Evolutionary conservation across 164 flowering plant genomes (phyloP), one percentile per base, ranked within the genome.

Genomic region (Berberis vulgaris): DNA sequence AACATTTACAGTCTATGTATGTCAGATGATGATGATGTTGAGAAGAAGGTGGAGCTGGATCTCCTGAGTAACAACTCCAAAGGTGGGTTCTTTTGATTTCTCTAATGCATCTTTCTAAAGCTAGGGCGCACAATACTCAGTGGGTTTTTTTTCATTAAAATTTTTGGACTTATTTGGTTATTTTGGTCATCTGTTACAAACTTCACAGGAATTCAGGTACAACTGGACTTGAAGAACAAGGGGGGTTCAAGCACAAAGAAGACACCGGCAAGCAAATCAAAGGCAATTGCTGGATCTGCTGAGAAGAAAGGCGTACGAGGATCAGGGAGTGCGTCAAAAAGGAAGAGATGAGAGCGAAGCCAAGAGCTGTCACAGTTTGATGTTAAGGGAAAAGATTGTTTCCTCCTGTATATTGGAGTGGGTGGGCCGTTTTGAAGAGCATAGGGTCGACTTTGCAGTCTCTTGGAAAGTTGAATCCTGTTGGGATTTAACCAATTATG

Each of bases 181-280:
- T 45, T 3, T 41, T 54, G 43, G 47, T 50, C 7, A 41, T 43
- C 26, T 26, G 38, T 39, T 7, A 43, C 57, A 52, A 6, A 12
- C 45, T 43, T 69, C 66, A 3, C 59, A 91, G 97, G 85, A 52
- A 81, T 87, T 56, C 76, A 84, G 78, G 96, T 91, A 50, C 73
- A 88, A 61, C 49, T 91, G 77, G 88, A 91, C 57, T 69, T 87
- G 71, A 91, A 87, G 76, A 81, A 82, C 46, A 56, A 69, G 1
- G 87, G 74, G 55, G 80, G 59, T 13, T 73, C 86, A 13, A 79
- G 74, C 63, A 69, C 75, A 43, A 87, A 84, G 76, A 86, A 77
- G 71, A 59, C 80, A 38, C 67, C 81, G 11, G 71, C 79, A 12
- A 78, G 83, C 9, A 82, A 82, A 75, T 79, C 94, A 10, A 85